Conservation (phyloP, 768 basidiomycete genomes). For the Suillus clintonianus region DNA sequence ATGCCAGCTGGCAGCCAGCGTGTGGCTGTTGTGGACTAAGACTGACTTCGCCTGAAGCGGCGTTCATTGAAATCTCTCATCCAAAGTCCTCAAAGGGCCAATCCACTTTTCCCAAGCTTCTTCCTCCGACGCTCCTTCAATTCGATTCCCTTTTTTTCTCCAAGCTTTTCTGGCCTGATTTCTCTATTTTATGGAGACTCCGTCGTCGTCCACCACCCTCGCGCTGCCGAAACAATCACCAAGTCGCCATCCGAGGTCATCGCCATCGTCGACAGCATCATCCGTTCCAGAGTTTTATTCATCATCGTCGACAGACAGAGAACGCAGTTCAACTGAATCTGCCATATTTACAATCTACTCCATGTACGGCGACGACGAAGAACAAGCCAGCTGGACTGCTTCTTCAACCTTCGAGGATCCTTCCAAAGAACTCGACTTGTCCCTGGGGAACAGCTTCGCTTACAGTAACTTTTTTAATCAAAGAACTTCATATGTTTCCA, state of each 20-base stretch:
- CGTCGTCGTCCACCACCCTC: slow-evolving; percentile 38
- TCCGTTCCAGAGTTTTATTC: slow-evolving; percentile 38
- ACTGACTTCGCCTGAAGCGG: not conserved
- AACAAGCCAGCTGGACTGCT: slow-evolving; percentile 49
- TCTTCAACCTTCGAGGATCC: slow-evolving; percentile 38
- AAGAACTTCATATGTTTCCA: slow-evolving; percentile 11
- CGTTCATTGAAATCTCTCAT: slow-evolving; percentile 3
- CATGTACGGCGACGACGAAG: slow-evolving; percentile 73
- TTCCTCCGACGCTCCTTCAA: slow-evolving; percentile 6
- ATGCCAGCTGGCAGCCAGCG: not conserved
- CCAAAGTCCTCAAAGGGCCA: not conserved
- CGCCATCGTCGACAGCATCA: slow-evolving; percentile 29
- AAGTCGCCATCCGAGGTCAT: slow-evolving; percentile 10
- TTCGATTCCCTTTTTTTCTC: slow-evolving; percentile 1
- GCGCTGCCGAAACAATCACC: slow-evolving; percentile 35
- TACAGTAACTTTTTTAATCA: slow-evolving; percentile 36
- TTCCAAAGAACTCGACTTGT: slow-evolving; percentile 38
- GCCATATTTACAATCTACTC: slow-evolving; percentile 85
- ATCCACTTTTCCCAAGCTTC: slow-evolving; percentile 1
- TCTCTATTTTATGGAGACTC: slow-evolving; percentile 40
- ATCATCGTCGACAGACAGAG: slow-evolving; percentile 37
- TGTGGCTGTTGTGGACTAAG: not conserved
- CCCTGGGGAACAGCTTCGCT: slow-evolving; percentile 34
- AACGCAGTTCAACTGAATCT: slow-evolving; percentile 66
- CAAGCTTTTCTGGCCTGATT: not conserved